Evolutionary conservation across 1,139 yeast genomes (phyloP), one percentile per base, ranked within the genome.

Genomic region (Taphrina betulina): DNA sequence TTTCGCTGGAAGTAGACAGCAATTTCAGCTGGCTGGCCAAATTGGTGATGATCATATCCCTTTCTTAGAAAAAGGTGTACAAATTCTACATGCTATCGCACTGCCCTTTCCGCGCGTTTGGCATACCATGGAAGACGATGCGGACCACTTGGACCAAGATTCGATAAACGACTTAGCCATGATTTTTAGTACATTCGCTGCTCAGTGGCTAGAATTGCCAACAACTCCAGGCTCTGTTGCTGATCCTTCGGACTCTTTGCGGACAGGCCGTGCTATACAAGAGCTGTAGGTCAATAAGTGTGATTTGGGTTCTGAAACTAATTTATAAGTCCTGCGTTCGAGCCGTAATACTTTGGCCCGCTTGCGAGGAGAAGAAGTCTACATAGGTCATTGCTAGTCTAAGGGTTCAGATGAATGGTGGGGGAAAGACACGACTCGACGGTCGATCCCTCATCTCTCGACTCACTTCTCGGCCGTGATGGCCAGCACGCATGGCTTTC

Each of bases 21-120:
- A 31, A 23, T 50, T 50, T 10, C 26, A 36, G 12, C 40, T 55
- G n/a, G 40, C 42, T n/a, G 35, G 59, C 20, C 0, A 58, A 60
- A 71, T 79, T 46, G 78, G 71, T 10, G 84, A 79, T 62, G 83
- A 79, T 60, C 84, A 79, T 61, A 61, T 75, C 8, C 83, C 83
- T 0, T 79, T 77, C 64, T 63, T 72, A 52, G 63, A 67, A 19
- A 66, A 70, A 3, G 79, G 79, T 0, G 77, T 78, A 0, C 76
- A 77, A 0, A 67, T 77, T 3, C 62, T 79, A 51, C 83, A 79
- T 62, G 61, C 79, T 54, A 78, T 79, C 19, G 81, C 83, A 1
- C 60, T 65, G 2, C 71, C 69, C 3, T 79, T 79, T 65, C 83
- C 83, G 0, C 46, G 61, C 0, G 68, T 65, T 5, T 79, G 84